These are phyloP conservation scores for Lactarius deliciosus DNA, from an alignment of 768 basidiomycete species.

Conservation along the genomic window DNA sequence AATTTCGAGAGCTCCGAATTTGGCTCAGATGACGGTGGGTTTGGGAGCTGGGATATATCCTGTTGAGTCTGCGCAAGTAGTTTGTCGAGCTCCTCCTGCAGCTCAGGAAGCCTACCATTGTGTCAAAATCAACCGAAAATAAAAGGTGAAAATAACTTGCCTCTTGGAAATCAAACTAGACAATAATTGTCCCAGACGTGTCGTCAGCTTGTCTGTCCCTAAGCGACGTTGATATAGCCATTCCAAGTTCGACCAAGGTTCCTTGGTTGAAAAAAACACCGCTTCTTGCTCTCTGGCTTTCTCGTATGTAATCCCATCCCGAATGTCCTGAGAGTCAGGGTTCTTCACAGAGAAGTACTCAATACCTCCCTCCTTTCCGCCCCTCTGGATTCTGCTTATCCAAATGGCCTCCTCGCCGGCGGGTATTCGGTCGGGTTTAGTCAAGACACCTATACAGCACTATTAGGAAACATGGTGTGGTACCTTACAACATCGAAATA, in stretches of 20 bases:
- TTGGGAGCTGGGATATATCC: constrained; percentile 42
- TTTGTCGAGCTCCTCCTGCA: constrained; percentile 56
- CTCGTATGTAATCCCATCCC: constrained; percentile 46
- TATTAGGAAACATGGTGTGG: background rate
- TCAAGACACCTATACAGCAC: constrained; percentile 19
- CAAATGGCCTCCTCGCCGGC: constrained; percentile 9
- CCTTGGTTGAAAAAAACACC: constrained; percentile 28
- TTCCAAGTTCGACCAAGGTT: constrained; percentile 59
- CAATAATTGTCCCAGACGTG: constrained; percentile 53
- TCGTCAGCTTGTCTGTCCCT: constrained; percentile 56
- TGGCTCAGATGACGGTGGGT: constrained; percentile 53
- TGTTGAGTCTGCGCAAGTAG: constrained; percentile 44
- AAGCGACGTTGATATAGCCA: constrained; percentile 51
- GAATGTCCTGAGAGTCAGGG: constrained; percentile 48
- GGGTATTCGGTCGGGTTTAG: constrained; percentile 27
- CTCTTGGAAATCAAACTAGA: constrained; percentile 63
- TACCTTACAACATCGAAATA: constrained; percentile 33
- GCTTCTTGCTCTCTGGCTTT: constrained; percentile 57
- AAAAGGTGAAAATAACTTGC: constrained; percentile 39
- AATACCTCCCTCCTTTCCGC: background rate
- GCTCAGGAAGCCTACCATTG: constrained; percentile 54
- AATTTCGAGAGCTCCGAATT: constrained; percentile 53
- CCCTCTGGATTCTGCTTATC: constrained; percentile 3
- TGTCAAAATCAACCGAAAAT: background rate
- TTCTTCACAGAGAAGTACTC: constrained; percentile 52